Base-by-base conservation (phyloP, 306 rosid genomes). In the Biancaea sappan region DNA sequence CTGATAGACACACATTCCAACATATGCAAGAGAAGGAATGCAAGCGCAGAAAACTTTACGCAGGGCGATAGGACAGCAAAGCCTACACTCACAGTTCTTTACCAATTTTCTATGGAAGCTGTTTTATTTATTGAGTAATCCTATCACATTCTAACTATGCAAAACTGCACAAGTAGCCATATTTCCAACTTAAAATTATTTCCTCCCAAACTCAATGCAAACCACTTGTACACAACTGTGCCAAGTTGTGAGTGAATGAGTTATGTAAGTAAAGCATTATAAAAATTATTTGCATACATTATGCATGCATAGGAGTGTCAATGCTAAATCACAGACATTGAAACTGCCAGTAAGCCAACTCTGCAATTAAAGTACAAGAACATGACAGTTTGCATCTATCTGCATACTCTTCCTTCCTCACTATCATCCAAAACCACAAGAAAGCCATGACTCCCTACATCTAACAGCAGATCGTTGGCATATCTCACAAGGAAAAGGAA, bases 1-100 rank as follows among this genome's bases (percentile, higher is more conserved):
- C 59, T n/a, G n/a, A n/a, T n/a, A 68, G 18, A 35, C 25, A 40
- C 58, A 48, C 46, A 75, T 25, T 52, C 65, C 28, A 62, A 48
- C 6, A 66, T 12, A 24, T 8, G 60, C 60, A 29, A 18, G 40
- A 31, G 10, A n/a, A n/a, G n/a, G n/a, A n/a, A n/a, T n/a, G n/a
- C n/a, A n/a, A n/a, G n/a, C n/a, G 29, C 62, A 53, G 19, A 38
- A 46, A 46, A 22, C 31, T 60, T 32, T 60, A 38, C 22, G 14
- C 11, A 50, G 22, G 2, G 75, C 58, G 51, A 63, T 0, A 69
- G 44, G 25, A 28, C 28, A n/a, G 8, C 34, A 64, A 22, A n/a
- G 13, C 44, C 18, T 10, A 5, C 31, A 21, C 59, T 21, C n/a
- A 9, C 4, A 21, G 16, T 21, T 73, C 47, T 34, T 9, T 12